These are phyloP conservation scores for Dactylonectria estremocensis DNA, from an alignment of 2,329 filamentous ascomycete species.

Conservation along the genomic window DNA sequence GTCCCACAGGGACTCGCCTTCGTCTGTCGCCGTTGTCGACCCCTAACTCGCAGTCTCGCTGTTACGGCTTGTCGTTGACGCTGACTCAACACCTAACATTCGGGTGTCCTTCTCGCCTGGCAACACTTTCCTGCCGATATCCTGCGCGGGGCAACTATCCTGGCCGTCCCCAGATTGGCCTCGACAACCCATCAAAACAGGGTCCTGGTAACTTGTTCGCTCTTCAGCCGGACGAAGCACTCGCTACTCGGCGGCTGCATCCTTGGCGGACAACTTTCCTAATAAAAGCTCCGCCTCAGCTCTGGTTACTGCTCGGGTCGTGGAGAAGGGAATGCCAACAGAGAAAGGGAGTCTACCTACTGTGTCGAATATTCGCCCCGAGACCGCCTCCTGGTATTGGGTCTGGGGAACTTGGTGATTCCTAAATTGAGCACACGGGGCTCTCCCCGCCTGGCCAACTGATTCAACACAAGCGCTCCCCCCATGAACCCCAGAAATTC, in stretches of 20 bases:
- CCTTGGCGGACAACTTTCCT: conserved; percentile 4
- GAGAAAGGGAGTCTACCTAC: conserved; percentile 16
- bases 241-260: conserved; percentile 18
- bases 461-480: conserved; percentile 51
- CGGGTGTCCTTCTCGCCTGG: conserved; percentile 35
- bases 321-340: conserved; percentile 23
- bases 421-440: conserved; percentile 33
- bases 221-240: conserved; percentile 26
- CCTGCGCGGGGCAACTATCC: conserved; percentile 41
- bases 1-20: conserved; percentile 62
- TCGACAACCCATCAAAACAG: conserved; percentile 33
- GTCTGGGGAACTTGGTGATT: conserved; percentile 22
- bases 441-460: conserved; percentile 37
- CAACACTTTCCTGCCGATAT: conserved; percentile 42
- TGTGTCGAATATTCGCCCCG: conserved; percentile 22
- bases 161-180: conserved; percentile 26
- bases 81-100: conserved; percentile 28
- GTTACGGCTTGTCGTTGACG: conserved; percentile 26
- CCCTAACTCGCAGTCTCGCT: conserved; percentile 34
- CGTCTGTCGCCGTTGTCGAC: conserved; percentile 45
- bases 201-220: conserved; percentile 23
- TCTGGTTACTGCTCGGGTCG: conserved; percentile 14
- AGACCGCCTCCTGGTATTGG: conserved; percentile 13
- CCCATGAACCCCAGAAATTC: conserved; percentile 69
- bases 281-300: conserved; percentile 9